Evolutionary conservation across 106 monocot genomes (phyloP).

Genomic region (Agapanthus africanus): DNA sequence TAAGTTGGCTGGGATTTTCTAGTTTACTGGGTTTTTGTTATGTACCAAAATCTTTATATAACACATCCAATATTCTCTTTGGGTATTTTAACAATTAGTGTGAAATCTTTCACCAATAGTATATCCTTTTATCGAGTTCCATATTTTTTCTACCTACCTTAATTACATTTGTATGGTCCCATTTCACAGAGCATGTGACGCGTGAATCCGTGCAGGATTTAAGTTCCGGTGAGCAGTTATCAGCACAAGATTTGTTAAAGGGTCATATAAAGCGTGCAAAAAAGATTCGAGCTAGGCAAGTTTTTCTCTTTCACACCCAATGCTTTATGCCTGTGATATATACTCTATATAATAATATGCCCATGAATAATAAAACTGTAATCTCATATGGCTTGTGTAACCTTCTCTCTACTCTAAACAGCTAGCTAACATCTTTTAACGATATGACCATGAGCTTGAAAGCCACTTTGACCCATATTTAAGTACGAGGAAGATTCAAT

Average conservation of each 20-base stretch:
- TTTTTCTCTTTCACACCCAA: background rate
- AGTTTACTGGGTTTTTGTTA: background rate
- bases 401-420: background rate
- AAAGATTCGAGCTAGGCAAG: conserved; percentile 44
- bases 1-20: no score
- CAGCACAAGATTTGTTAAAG: conserved; percentile 33
- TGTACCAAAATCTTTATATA: background rate
- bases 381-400: background rate
- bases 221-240: conserved; percentile 19
- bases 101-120: background rate
- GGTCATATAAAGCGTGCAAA: no score
- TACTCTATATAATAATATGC: background rate
- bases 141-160: no score
- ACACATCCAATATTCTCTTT: background rate
- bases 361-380: background rate
- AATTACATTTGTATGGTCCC: no score
- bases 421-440: background rate
- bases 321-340: background rate
- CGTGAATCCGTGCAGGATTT: conserved; percentile 17
- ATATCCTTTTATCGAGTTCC: no score
- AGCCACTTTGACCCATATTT: background rate
- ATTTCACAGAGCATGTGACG: background rate
- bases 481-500: background rate
- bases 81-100: background rate
- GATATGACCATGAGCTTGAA: background rate